phyloP scores from a whole-genome alignment of 352 stramenopile species.

The Phytopythium sindhum region DNA sequence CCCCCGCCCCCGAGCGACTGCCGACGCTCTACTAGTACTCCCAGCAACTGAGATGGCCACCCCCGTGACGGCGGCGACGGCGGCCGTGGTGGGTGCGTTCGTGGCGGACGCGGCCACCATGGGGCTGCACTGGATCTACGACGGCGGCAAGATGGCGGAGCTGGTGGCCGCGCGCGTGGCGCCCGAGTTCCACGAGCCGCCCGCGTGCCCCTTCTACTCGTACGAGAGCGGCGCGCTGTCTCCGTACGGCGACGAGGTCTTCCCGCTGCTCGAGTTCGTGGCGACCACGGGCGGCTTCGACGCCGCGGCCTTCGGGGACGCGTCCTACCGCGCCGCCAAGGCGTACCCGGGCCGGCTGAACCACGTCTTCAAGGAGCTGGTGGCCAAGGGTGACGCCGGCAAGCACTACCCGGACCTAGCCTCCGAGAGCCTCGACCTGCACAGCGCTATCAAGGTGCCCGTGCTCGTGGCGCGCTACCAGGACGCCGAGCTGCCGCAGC shows the following conservation, averaged over 20 bases:
- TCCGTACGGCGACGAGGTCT: slow-evolving; percentile 63
- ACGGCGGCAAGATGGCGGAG: slow-evolving; percentile 38
- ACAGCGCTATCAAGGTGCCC: slow-evolving; percentile 57
- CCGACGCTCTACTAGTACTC: not conserved
- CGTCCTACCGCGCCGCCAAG: slow-evolving; percentile 55
- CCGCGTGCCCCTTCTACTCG: slow-evolving; percentile 60
- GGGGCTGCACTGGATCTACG: slow-evolving; percentile 79
- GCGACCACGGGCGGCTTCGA: slow-evolving; percentile 40
- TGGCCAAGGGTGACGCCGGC: slow-evolving; percentile 59
- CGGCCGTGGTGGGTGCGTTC: slow-evolving; percentile 47
- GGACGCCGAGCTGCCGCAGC: slow-evolving; percentile 24
- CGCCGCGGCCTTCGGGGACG: slow-evolving; percentile 34
- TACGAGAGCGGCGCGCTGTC: slow-evolving; percentile 51
- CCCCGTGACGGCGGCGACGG: slow-evolving; percentile 23
- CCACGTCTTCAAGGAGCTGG: slow-evolving; percentile 63
- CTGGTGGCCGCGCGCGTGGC: slow-evolving; percentile 22
- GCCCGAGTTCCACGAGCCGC: slow-evolving; percentile 57
- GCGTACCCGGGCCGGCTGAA: slow-evolving; percentile 57
- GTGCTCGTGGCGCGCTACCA: slow-evolving; percentile 52
- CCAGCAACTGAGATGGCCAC: not conserved
- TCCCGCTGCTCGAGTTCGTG: slow-evolving; percentile 56
- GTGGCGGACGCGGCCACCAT: slow-evolving; percentile 66
- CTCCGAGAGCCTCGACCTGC: slow-evolving; percentile 46
- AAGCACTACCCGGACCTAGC: slow-evolving; percentile 52
- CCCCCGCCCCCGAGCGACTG: too few relatives aligned